A percentile compares a stretch with the other conserved stretches of the same genome.
phyloP scores from a whole-genome alignment of 768 basidiomycete species.

The Auriscalpium microsporum region DNA sequence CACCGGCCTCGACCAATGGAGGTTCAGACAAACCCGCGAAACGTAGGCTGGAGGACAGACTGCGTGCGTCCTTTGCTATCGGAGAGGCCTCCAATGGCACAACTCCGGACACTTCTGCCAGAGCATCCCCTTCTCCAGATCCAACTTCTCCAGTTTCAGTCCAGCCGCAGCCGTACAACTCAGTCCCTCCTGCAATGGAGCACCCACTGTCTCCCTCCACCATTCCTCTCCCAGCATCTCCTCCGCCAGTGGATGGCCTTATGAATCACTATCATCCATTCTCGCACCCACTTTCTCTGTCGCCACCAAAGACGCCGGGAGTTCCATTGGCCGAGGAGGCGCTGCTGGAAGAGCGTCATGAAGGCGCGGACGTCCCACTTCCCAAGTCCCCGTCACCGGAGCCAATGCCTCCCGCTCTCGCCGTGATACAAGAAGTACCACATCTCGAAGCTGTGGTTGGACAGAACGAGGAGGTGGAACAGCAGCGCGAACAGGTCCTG shows the following conservation, averaged over 20 bases:
- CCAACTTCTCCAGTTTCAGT: neutral
- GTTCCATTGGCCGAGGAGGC: neutral
- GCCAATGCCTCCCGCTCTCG: neutral
- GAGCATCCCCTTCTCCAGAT: conserved; percentile 33
- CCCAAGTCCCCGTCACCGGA: neutral
- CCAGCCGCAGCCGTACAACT: too few species aligned
- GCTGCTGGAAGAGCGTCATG: neutral
- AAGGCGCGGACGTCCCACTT: conserved; percentile 4
- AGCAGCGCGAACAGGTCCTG: neutral
- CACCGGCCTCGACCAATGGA: conserved; percentile 18
- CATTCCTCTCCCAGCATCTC: conserved; percentile 9
- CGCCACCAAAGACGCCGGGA: neutral
- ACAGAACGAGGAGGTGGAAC: too few species aligned
- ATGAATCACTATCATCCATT: neutral
- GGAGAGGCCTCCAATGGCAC: conserved; percentile 43
- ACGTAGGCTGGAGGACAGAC: conserved; percentile 64
- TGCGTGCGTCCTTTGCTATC: conserved; percentile 57
- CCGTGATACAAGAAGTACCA: neutral
- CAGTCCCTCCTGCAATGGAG: conserved; percentile 14
- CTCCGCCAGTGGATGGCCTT: conserved; percentile 1
- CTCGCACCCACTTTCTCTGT: neutral
- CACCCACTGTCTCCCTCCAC: conserved; percentile 19
- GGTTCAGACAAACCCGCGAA: conserved; percentile 30
- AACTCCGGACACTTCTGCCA: conserved; percentile 33
- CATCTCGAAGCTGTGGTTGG: neutral